Evolutionary conservation across 768 basidiomycete species (phyloP).

Genomic region (Erythrobasidium yunnanense): DNA sequence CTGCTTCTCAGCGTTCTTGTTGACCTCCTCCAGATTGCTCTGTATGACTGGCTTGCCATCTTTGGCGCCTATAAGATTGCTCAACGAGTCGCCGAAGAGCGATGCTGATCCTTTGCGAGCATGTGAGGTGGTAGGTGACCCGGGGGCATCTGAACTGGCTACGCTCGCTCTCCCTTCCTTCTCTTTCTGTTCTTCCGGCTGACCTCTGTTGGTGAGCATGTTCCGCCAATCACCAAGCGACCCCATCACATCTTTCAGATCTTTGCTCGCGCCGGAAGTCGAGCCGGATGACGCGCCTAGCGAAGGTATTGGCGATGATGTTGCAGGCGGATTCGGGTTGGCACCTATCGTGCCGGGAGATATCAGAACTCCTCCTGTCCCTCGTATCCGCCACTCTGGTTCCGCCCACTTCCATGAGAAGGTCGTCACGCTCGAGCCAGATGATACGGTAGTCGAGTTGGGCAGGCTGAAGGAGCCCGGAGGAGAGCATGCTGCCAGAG

Average conservation of each 20-base stretch:
- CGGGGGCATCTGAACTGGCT: not conserved
- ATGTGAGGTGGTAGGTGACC: not conserved
- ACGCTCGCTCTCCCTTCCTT: not conserved
- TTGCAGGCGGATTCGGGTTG: conserved; percentile 19
- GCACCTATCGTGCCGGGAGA: conserved; percentile 21
- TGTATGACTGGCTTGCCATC: conserved; percentile 15
- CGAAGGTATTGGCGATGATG: not conserved
- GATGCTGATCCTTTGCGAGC: conserved; percentile 12
- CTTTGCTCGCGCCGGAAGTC: conserved; percentile 4
- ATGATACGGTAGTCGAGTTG: conserved; percentile 39
- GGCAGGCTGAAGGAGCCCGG: conserved; percentile 44
- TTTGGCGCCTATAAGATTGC: conserved; percentile 7
- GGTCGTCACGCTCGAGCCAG: conserved; percentile 41
- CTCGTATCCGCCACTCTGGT: conserved; percentile 45
- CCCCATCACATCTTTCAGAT: conserved; percentile 22
- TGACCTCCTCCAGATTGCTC: not conserved
- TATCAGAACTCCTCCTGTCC: conserved; percentile 24
- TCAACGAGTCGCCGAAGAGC: conserved; percentile 11
- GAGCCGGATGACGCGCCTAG: conserved; percentile 6
- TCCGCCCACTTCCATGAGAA: conserved; percentile 46
- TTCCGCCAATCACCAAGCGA: conserved; percentile 18
- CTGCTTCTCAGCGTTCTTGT: not conserved
- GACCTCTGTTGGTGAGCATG: conserved; percentile 1
- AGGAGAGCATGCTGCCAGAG: conserved; percentile 41
- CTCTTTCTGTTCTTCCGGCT: not conserved